Percentiles rank a stretch among this genome's conserved stretches.
Evolutionary conservation across 1,284 basidiomycete species (phyloP).

Genomic region (Ustilago vetiveriae): DNA sequence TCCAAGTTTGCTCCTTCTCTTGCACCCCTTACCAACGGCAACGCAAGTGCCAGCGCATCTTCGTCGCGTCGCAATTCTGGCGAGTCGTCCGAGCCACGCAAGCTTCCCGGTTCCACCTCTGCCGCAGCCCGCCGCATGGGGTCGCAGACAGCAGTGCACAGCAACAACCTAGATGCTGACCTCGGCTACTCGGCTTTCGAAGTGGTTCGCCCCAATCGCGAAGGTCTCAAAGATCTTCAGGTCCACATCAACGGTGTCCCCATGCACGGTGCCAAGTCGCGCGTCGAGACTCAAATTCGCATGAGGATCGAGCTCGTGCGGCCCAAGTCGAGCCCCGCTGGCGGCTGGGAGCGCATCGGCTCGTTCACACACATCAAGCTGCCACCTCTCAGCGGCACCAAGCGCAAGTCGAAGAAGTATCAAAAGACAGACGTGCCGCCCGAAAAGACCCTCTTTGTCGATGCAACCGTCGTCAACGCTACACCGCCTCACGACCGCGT

Average conservation of each 20-base stretch:
- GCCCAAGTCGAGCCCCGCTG: constrained; percentile 22
- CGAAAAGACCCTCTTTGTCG: constrained; percentile 65
- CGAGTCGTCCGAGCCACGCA: constrained; percentile 38
- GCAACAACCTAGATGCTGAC: constrained; percentile 58
- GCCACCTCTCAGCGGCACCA: constrained; percentile 65
- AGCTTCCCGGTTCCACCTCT: constrained; percentile 18
- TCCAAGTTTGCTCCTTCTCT: constrained; percentile 4
- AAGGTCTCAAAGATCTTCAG: constrained; percentile 57
- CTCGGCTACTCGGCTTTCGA: constrained; percentile 53
- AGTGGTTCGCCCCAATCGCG: constrained; percentile 51
- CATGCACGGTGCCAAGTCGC: constrained; percentile 84
- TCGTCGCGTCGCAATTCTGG: constrained; percentile 52
- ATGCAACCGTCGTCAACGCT: constrained; percentile 71
- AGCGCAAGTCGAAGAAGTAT: constrained; percentile 78
- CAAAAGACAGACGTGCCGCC: constrained; percentile 59
- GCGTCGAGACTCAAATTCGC: constrained; percentile 81
- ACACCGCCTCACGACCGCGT: constrained; percentile 78
- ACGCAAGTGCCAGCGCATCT: constrained; percentile 21
- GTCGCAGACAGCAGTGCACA: constrained; percentile 46
- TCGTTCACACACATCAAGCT: constrained; percentile 65
- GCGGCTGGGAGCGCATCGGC: constrained; percentile 63
- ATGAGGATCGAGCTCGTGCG: constrained; percentile 64
- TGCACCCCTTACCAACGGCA: constrained; percentile 1
- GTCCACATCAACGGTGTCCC: constrained; percentile 82
- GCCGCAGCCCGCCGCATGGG: constrained; percentile 26